Percentiles rank a stretch among this genome's conserved stretches.
Conservation (phyloP, 2,329 filamentous ascomycete genomes). For the Fusarium lateritium region DNA sequence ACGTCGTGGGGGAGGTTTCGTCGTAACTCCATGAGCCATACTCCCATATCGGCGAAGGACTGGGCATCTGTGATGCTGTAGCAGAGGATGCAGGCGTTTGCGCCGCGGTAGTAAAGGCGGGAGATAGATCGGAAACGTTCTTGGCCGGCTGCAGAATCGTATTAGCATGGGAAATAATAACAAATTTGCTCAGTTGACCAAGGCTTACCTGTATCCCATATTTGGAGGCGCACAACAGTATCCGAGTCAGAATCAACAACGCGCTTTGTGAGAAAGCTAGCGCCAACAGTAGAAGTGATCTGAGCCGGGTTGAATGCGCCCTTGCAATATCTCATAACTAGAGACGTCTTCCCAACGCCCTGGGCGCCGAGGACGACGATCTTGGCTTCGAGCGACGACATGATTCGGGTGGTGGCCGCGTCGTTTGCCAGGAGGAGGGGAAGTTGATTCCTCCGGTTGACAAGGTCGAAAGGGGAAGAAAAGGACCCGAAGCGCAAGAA, state of each 20-base stretch:
- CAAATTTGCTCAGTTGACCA: constrained; percentile 1
- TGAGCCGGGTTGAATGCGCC: constrained; percentile 77
- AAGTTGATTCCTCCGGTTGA: constrained; percentile 14
- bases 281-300: constrained; percentile 80
- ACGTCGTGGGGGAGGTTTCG: constrained; percentile 83
- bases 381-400: constrained; percentile 82
- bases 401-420: constrained; percentile 41
- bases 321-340: constrained; percentile 83
- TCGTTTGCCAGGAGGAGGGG: constrained; percentile 23
- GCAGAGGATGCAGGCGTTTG: constrained; percentile 93
- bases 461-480: constrained; percentile 21
- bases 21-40: constrained; percentile 89
- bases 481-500: constrained; percentile 15
- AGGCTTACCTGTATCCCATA: constrained; percentile 86
- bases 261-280: constrained; percentile 84
- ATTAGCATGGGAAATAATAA: constrained; percentile 20
- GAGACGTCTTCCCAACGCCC: constrained; percentile 84
- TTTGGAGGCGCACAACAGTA: constrained; percentile 90
- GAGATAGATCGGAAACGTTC: constrained; percentile 96
- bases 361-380: constrained; percentile 86
- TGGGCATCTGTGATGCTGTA: constrained; percentile 92
- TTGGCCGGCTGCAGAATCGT: constrained; percentile 75
- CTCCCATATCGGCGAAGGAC: constrained; percentile 92
- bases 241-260: constrained; percentile 87
- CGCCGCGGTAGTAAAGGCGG: constrained; percentile 94